A percentile compares a stretch with the other conserved stretches of the same genome.
Evolutionary conservation across 352 stramenopile species (phyloP).

Genomic region (Globisporangium camurandrum): DNA sequence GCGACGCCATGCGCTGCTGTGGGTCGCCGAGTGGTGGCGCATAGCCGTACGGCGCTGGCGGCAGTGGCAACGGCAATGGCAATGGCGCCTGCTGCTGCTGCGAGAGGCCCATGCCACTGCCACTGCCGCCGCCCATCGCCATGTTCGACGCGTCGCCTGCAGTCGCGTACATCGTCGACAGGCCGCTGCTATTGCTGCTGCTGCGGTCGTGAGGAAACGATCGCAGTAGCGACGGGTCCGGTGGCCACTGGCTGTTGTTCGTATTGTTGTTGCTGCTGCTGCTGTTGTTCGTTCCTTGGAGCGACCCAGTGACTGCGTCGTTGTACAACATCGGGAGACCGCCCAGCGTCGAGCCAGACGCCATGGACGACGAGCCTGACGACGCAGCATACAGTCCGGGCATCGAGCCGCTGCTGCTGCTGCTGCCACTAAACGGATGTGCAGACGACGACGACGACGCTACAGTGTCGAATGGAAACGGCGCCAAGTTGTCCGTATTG

Average conservation of each 20-base stretch:
- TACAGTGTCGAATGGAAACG: slow-evolving; percentile 23
- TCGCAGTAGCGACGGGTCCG: slow-evolving; percentile 15
- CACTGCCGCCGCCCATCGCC: slow-evolving; percentile 8
- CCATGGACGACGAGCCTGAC: slow-evolving; percentile 15
- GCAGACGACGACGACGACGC: too few species aligned
- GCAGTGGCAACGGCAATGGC: slow-evolving; percentile 1
- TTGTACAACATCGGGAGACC: slow-evolving; percentile 21
- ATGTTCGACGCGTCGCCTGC: slow-evolving; percentile 1
- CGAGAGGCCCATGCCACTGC: slow-evolving; percentile 6
- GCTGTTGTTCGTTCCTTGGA: too few species aligned
- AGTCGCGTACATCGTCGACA: slow-evolving; percentile 6
- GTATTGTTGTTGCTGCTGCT: too few species aligned
- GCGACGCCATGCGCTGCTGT: slow-evolving; percentile 6
- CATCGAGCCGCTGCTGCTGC: slow-evolving; percentile 20
- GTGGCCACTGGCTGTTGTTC: slow-evolving; percentile 15
- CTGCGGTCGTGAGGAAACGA: slow-evolving; percentile 6
- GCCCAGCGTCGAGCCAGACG: slow-evolving; percentile 17
- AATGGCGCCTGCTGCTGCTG: slow-evolving; percentile 5
- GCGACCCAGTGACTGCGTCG: slow-evolving; percentile 5
- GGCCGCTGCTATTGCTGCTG: slow-evolving; percentile 3
- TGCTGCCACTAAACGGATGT: too few species aligned
- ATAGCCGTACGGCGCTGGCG: too few species aligned
- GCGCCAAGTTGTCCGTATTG: slow-evolving; percentile 17
- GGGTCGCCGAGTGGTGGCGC: too few species aligned
- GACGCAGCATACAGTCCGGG: slow-evolving; percentile 17